phyloP scores from a whole-genome alignment of 257 asterid species.

The Knoxia roxburghii region DNA sequence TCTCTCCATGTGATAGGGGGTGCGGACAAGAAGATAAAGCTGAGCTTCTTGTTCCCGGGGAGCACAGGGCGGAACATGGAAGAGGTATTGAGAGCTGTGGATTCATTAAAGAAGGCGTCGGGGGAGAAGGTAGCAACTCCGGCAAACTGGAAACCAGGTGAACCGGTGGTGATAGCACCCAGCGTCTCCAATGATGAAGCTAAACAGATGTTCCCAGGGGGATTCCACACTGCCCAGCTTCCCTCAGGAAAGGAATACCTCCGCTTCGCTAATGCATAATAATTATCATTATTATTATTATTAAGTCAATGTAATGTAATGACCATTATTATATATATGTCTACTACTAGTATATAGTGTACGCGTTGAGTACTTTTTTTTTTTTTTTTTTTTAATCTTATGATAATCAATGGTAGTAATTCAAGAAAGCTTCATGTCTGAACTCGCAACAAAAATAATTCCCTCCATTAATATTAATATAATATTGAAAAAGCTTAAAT shows the following conservation, averaged over 20 bases:
- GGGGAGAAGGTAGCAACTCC: slow-evolving; percentile 71
- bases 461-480: too few species aligned
- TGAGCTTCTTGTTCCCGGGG: slow-evolving; percentile 82
- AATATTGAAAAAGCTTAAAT: too few species aligned
- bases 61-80: slow-evolving; percentile 87
- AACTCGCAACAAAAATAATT: too few species aligned
- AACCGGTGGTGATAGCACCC: slow-evolving; percentile 53
- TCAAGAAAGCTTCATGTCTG: too few species aligned
- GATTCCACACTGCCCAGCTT: slow-evolving; percentile 41
- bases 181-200: slow-evolving; percentile 51
- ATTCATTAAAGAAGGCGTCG: slow-evolving; percentile 50
- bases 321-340: too few species aligned
- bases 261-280: slow-evolving; percentile 49
- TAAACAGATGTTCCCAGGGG: slow-evolving; percentile 58
- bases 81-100: slow-evolving; percentile 72
- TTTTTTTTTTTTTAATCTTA: too few species aligned
- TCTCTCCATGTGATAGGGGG: slow-evolving; percentile 81
- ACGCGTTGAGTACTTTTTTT: too few species aligned
- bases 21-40: slow-evolving; percentile 71
- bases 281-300: too few species aligned
- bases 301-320: too few species aligned
- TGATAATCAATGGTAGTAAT: too few species aligned
- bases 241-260: slow-evolving; percentile 68
- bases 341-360: too few species aligned
- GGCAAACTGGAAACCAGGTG: slow-evolving; percentile 80